Evolutionary conservation across 306 rosid species (phyloP), one percentile per base, ranked within the genome.

Genomic region (Coriaria nepalensis): DNA sequence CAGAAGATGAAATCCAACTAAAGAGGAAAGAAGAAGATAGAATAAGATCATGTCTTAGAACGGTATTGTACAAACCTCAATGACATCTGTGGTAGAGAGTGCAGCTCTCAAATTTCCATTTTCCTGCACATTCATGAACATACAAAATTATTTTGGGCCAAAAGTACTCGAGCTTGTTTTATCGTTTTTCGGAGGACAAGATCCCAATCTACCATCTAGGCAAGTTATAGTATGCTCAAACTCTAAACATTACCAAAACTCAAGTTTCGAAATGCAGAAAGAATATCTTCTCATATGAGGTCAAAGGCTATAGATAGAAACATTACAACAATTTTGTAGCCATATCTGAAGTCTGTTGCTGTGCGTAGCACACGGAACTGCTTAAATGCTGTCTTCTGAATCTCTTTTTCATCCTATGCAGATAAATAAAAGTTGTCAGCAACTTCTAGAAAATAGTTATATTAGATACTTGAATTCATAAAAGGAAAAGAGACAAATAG

Each of bases 281-380:
- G 2, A 20, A 20, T 20, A 20, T 20, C 29, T 20, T 20, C 29
- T 20, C 29, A 20, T 20, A 20, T 35, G 44, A 33, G 35, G 35
- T 4, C 33, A 8, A 44, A 13, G 35, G 9, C 35, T 11, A 67
- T 53, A 42, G 52, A 29, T 45, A 66, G 12, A 59, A 68, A 33
- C 61, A 71, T 77, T 90, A 85, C 98, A 35, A 90, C 71, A 60
- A 90, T 63, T 65, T 90, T 90, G 85, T 90, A 90, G 82, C 98
- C 98, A 49, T 90, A 90, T 90, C 94, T 79, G 77, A 90, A 85
- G 6, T 81, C 81, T 35, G 84, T 79, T 50, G 92, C 94, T 13
- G 73, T 20, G 32, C 75, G 84, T 75, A 90, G 65, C 1, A 71
- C 76, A 7, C 77, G 73, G 41, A 66, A 52, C 77, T 85, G 95